Evolutionary conservation across 176 grass and related monocot species (phyloP).

Genomic region (Musa itinerans): DNA sequence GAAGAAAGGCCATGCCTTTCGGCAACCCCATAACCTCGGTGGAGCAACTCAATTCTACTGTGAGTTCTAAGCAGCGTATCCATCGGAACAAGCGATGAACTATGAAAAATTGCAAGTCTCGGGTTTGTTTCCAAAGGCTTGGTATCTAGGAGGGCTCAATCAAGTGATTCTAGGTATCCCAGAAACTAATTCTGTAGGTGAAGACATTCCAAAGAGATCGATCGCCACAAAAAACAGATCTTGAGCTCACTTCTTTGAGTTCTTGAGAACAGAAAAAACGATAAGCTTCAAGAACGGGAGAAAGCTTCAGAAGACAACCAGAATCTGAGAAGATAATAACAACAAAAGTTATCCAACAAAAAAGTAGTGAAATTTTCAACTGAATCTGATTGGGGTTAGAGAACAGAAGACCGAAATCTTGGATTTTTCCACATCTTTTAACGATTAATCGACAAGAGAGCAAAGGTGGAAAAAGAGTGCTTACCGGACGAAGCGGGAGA

Average conservation of each 20-base stretch:
- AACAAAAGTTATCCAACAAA: background rate
- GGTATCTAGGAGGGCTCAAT: background rate
- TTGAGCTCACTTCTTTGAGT: background rate
- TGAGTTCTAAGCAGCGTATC: constrained; percentile 35
- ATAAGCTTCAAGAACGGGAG: background rate
- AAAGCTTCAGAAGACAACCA: background rate
- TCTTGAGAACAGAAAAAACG: background rate
- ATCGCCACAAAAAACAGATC: background rate
- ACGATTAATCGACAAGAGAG: background rate
- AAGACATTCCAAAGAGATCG: background rate
- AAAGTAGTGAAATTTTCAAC: background rate
- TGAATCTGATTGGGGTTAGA: background rate
- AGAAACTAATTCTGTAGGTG: background rate
- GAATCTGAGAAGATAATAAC: background rate
- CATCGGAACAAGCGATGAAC: constrained; percentile 12
- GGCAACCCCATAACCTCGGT: constrained; percentile 16
- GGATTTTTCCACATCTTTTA: background rate
- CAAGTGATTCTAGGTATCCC: background rate
- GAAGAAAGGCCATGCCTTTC: constrained; percentile 10
- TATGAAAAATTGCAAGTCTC: background rate
- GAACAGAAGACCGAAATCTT: background rate
- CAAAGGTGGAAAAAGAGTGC: background rate
- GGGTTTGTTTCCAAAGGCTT: background rate
- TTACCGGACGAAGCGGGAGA: background rate
- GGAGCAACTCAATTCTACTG: constrained; percentile 32